Evolutionary conservation across 306 rosid genomes (phyloP).

Genomic region (Vigna reflexopilosa): DNA sequence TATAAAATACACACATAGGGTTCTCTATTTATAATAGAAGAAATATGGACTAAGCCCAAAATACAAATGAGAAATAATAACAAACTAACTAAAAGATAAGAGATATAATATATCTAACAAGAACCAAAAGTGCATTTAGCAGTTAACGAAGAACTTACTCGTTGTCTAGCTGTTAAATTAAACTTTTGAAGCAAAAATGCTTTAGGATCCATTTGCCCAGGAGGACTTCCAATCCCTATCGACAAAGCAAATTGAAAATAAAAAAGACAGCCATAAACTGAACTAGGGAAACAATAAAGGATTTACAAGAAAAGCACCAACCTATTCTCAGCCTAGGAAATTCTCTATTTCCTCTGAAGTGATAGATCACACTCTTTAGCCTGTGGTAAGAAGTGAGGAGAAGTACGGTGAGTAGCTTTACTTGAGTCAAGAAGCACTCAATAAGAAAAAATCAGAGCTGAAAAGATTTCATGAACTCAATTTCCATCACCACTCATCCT

Average conservation of each 20-base stretch:
- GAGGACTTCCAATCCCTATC: slow-evolving; percentile 88
- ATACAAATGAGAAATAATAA: too few relatives aligned
- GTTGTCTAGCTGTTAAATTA: slow-evolving; percentile 72
- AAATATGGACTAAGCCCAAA: too few relatives aligned
- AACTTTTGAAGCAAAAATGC: slow-evolving; percentile 93
- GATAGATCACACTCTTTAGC: slow-evolving; percentile 81
- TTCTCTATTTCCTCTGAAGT: slow-evolving; percentile 83
- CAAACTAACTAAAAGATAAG: too few relatives aligned
- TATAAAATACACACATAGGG: too few relatives aligned
- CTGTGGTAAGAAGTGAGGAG: slow-evolving; percentile 55
- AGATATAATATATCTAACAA: too few relatives aligned
- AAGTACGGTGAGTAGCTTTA: slow-evolving; percentile 23
- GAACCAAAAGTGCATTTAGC: slow-evolving; percentile 26
- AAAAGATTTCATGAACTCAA: slow-evolving; percentile 39
- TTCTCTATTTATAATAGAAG: too few relatives aligned
- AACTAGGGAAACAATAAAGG: slow-evolving; percentile 12
- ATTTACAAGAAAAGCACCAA: slow-evolving; percentile 49
- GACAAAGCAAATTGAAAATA: slow-evolving; percentile 35
- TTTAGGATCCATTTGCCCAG: slow-evolving; percentile 99
- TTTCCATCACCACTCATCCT: slow-evolving; percentile 35
- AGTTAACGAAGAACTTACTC: slow-evolving; percentile 61
- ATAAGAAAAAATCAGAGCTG: slow-evolving; percentile 37
- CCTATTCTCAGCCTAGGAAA: slow-evolving; percentile 87
- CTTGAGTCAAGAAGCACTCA: slow-evolving; percentile 26
- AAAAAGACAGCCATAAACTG: background rate